Conservation (phyloP, 129 eudicot species). For the Flaveria ramosissima region DNA sequence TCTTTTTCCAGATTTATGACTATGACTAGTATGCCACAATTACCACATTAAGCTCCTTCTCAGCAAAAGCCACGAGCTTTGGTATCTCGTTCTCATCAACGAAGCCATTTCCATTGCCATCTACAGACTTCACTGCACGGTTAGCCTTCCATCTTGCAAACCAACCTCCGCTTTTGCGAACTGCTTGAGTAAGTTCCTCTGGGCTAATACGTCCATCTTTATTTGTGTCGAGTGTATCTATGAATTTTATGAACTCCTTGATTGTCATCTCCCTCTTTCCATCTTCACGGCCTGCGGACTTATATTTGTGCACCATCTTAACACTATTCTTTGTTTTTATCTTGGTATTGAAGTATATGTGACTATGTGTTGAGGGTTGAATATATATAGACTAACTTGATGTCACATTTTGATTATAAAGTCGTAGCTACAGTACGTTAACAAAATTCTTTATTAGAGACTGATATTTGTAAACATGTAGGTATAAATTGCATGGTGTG, state of each 20-base stretch:
- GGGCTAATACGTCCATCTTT: conserved; percentile 29
- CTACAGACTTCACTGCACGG: conserved; percentile 27
- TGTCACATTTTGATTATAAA: too few species aligned
- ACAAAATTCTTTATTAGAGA: too few species aligned
- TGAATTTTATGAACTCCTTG: conserved; percentile 22
- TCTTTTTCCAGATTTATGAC: too few species aligned
- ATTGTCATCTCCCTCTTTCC: conserved; percentile 37
- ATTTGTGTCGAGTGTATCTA: conserved; percentile 25
- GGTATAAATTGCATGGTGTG: too few species aligned
- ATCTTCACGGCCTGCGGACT: not conserved
- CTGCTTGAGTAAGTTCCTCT: conserved; percentile 32
- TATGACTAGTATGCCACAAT: too few species aligned
- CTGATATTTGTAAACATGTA: too few species aligned
- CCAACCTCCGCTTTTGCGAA: conserved; percentile 24
- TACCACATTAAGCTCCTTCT: conserved; percentile 18
- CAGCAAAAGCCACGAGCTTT: conserved; percentile 35
- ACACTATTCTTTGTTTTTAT: not conserved
- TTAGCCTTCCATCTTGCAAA: conserved; percentile 30
- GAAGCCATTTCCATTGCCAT: conserved; percentile 25
- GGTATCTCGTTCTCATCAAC: conserved; percentile 31
- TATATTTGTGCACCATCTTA: not conserved
- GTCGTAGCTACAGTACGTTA: too few species aligned
- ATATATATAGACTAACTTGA: too few species aligned
- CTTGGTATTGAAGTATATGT: too few species aligned
- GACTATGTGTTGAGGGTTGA: too few species aligned